phyloP scores from a whole-genome alignment of 805 yeast species.

The Wickerhamomyces queroliae region DNA sequence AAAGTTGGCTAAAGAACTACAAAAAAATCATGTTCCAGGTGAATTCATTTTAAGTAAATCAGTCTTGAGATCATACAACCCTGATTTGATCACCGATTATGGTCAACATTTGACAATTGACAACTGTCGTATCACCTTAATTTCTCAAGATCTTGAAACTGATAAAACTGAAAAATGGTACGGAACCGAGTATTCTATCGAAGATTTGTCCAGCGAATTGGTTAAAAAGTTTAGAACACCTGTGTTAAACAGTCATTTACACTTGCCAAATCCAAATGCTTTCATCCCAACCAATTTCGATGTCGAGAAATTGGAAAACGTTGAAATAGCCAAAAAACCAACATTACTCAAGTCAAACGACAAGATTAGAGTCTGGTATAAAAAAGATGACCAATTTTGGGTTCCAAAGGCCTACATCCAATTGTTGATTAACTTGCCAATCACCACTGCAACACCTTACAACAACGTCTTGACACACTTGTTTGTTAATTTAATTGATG shows the following conservation, averaged over 20 bases:
- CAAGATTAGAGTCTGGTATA: constrained; percentile 70
- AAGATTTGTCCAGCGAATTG: constrained; percentile 36
- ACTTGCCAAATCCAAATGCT: constrained; percentile 67
- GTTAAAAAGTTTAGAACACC: constrained; percentile 26
- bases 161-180: constrained; percentile 75
- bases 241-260: constrained; percentile 31
- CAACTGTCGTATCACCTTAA: constrained; percentile 55
- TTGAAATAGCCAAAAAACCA: constrained; percentile 45
- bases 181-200: constrained; percentile 70
- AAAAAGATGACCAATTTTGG: constrained; percentile 83
- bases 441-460: constrained; percentile 51
- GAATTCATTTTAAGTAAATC: constrained; percentile 52
- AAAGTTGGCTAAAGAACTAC: constrained; percentile 53
- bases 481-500: constrained; percentile 67
- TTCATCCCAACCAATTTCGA: constrained; percentile 78
- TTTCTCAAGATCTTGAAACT: constrained; percentile 46
- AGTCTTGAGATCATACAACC: constrained; percentile 54
- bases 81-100: constrained; percentile 44
- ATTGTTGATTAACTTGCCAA: constrained; percentile 60
- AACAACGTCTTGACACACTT: constrained; percentile 54
- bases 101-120: constrained; percentile 44
- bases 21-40: constrained; percentile 55
- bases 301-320: constrained; percentile 39
- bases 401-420: constrained; percentile 80
- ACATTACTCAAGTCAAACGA: constrained; percentile 47